Evolutionary conservation across 202 grass and related monocot genomes (phyloP).

Genomic region (Dendrocalamus latiflorus): DNA sequence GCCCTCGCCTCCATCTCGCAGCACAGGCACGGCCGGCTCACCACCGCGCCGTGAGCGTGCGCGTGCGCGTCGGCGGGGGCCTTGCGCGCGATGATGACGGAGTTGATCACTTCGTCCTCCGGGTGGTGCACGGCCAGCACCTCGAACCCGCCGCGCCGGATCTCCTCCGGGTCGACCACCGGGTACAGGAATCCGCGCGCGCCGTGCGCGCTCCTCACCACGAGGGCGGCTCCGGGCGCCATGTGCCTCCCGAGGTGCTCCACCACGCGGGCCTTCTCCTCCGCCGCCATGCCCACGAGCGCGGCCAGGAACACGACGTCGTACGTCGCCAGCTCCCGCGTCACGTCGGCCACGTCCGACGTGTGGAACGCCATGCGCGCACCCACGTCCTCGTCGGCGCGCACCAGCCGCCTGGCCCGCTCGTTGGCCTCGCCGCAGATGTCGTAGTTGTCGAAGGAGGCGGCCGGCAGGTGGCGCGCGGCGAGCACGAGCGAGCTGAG

Average conservation of each 20-base stretch:
- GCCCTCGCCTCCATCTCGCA: conserved; percentile 67
- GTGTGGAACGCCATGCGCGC: conserved; percentile 68
- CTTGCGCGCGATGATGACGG: conserved; percentile 91
- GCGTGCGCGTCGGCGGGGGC: not conserved
- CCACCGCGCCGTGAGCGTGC: not conserved
- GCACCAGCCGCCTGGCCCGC: conserved; percentile 51
- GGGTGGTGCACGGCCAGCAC: conserved; percentile 81
- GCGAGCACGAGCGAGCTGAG: conserved; percentile 78
- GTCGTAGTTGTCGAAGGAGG: conserved; percentile 77
- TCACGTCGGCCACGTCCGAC: conserved; percentile 53
- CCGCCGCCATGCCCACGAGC: conserved; percentile 65
- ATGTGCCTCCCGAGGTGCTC: conserved; percentile 73
- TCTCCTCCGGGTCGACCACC: conserved; percentile 63
- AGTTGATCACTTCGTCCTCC: conserved; percentile 86
- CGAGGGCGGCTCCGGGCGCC: conserved; percentile 53
- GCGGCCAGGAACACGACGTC: conserved; percentile 90
- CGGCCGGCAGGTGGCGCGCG: conserved; percentile 36
- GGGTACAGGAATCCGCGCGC: conserved; percentile 89
- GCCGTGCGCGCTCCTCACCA: conserved; percentile 87
- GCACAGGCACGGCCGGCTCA: conserved; percentile 54
- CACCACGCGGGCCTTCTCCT: conserved; percentile 60
- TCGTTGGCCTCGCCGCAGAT: conserved; percentile 54
- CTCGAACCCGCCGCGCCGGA: conserved; percentile 61
- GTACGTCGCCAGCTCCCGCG: conserved; percentile 26
- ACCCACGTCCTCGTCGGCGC: conserved; percentile 30